Evolutionary conservation across 2,329 filamentous ascomycete species (phyloP).

Genomic region (Cladobotryum mycophilum): DNA sequence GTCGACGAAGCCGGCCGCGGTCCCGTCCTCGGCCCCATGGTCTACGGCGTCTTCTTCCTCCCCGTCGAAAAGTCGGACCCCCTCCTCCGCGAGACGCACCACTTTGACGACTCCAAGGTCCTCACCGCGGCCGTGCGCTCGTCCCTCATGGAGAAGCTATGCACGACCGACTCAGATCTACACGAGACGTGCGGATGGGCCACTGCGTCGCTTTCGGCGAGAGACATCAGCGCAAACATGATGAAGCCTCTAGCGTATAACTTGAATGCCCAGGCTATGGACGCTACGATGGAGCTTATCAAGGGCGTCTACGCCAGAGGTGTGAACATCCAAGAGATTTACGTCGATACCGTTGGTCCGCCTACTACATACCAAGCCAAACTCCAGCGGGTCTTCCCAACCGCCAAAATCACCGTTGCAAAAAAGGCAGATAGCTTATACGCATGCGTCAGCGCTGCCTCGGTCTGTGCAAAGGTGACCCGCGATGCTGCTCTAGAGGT

Average conservation of each 20-base stretch:
- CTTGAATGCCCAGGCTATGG: constrained; percentile 91
- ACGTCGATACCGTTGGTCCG: constrained; percentile 88
- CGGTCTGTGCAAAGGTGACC: constrained; percentile 93
- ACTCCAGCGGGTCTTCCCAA: constrained; percentile 78
- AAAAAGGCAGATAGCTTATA: constrained; percentile 93
- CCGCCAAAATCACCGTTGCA: constrained; percentile 65
- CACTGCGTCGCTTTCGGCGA: constrained; percentile 70
- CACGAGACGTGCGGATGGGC: constrained; percentile 70
- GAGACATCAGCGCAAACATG: constrained; percentile 77
- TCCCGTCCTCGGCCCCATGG: constrained; percentile 80
- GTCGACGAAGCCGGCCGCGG: constrained; percentile 93
- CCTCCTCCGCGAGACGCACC: constrained; percentile 70
- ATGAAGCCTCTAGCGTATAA: constrained; percentile 69
- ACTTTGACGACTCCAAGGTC: constrained; percentile 93
- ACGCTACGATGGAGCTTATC: constrained; percentile 81
- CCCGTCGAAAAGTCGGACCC: constrained; percentile 65
- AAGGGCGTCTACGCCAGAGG: constrained; percentile 66
- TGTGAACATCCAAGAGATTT: constrained; percentile 82
- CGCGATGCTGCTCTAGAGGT: constrained; percentile 83
- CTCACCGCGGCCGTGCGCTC: constrained; percentile 76
- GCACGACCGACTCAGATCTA: constrained; percentile 51
- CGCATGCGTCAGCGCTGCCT: constrained; percentile 87
- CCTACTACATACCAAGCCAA: constrained; percentile 79
- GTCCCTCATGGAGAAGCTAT: constrained; percentile 62
- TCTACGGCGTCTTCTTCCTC: constrained; percentile 67